Evolutionary conservation across 345 rosid species (phyloP), one percentile per base, ranked within the genome.

Genomic region (Ceriops decandra): DNA sequence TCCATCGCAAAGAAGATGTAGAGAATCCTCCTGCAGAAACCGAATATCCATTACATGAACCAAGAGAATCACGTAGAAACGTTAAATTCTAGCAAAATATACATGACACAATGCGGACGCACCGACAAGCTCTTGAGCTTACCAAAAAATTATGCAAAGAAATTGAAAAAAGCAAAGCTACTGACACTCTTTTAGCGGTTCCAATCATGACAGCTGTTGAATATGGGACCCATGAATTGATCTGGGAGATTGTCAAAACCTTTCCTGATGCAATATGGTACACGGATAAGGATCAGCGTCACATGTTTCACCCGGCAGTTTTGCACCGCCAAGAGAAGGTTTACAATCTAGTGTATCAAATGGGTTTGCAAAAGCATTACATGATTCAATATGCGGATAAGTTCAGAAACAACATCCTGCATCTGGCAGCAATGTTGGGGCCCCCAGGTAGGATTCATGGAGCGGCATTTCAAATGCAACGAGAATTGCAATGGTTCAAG

Each of bases 161-260:
- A 26, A 13, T 22, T 21, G 6, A 52, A 52, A 52, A 52, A 52
- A 20, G 0, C 5, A 52, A 52, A 1, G 1, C 1, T 1, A 52
- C 0, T n/a, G 21, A 20, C 17, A 0, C 1, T 4, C n/a, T 52
- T 20, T 38, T 38, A 1, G 16, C 15, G 16, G 16, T 0, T 0
- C 30, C 59, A 10, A 0, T 54, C 4, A 6, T 22, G 5, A n/a
- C 16, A 0, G 59, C 5, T 4, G 28, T 26, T 15, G 0, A 2
- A 27, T 3, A 9, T 11, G 59, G 59, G 30, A 54, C 16, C 24
- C 59, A 22, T 54, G 30, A 54, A 22, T 2, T 54, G 24, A 17
- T 24, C 27, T 22, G 10, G 59, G 30, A 54, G 30, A 54, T 54
- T 15, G 2, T 54, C 30, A 10, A 54, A 5, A 27, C 30, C 30